Conservation (phyloP, 768 basidiomycete genomes). For the Kwoniella sp. region DNA sequence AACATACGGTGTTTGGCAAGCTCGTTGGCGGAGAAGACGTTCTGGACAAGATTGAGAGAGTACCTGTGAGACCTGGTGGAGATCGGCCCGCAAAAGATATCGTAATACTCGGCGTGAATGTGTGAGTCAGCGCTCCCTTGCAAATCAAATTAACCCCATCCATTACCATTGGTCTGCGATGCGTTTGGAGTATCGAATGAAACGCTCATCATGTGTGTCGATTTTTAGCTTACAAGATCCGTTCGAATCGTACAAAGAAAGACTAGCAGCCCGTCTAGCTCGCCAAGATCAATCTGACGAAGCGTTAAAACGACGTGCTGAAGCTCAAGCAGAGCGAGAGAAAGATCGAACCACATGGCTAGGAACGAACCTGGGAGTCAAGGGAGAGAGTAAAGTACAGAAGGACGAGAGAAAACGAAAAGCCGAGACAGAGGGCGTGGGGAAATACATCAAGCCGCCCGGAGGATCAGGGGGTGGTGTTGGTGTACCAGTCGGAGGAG, state of each 20-base stretch:
- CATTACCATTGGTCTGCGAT: no score
- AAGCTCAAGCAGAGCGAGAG: slow-evolving; percentile 53
- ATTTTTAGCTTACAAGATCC: slow-evolving; percentile 69
- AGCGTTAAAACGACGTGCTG: slow-evolving; percentile 64
- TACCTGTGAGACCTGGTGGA: slow-evolving; percentile 78
- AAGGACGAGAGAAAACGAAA: slow-evolving; percentile 29
- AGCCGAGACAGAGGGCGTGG: slow-evolving; percentile 41
- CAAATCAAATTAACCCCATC: no score
- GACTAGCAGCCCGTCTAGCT: slow-evolving; percentile 60
- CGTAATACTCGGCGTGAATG: slow-evolving; percentile 78
- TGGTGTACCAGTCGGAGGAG: background rate
- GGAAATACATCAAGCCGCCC: slow-evolving; percentile 40
- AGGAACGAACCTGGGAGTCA: slow-evolving; percentile 50
- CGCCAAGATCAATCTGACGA: slow-evolving; percentile 63
- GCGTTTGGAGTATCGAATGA: no score
- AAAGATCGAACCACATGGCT: slow-evolving; percentile 59
- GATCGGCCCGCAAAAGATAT: slow-evolving; percentile 77
- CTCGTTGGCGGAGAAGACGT: slow-evolving; percentile 94
- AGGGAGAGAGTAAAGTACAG: slow-evolving; percentile 45
- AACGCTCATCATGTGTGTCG: background rate
- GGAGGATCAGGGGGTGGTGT: slow-evolving; percentile 6
- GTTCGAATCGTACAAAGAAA: slow-evolving; percentile 85
- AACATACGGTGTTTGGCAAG: slow-evolving; percentile 96
- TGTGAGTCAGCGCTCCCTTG: slow-evolving; percentile 66
- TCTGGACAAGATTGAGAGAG: slow-evolving; percentile 75